A percentile compares a stretch with the other conserved stretches of the same genome.
These are phyloP conservation scores for Aspergillus viridinutans DNA, from an alignment of 2,329 filamentous ascomycete genomes.

Conservation along the genomic window DNA sequence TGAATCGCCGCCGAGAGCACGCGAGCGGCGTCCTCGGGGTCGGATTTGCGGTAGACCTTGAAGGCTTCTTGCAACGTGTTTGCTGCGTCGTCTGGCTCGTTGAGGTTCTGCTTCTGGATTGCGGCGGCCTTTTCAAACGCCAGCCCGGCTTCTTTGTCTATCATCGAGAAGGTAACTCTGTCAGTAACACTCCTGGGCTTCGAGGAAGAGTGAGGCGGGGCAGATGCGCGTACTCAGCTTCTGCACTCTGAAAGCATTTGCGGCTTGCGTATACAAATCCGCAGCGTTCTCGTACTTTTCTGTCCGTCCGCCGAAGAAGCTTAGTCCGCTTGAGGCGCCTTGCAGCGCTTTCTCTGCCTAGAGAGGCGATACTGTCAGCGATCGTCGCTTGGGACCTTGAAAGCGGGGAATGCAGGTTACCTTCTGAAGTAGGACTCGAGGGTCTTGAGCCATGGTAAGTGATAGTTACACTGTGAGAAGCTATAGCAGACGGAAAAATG, in stretches of 20 bases:
- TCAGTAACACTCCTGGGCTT: not conserved
- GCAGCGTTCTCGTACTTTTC: constrained; percentile 89
- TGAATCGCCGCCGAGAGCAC: constrained; percentile 75
- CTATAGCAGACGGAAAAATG: not conserved
- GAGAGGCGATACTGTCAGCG: constrained; percentile 25
- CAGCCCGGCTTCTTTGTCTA: constrained; percentile 79
- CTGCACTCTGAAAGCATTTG: constrained; percentile 86
- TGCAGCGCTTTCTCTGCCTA: constrained; percentile 82
- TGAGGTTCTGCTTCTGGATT: constrained; percentile 74
- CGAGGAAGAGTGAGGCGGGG: not conserved
- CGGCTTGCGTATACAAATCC: constrained; percentile 82
- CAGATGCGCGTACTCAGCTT: constrained; percentile 61
- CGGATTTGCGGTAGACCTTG: constrained; percentile 86
- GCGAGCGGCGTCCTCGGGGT: constrained; percentile 75
- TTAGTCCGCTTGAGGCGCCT: constrained; percentile 75
- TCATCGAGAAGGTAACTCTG: not conserved
- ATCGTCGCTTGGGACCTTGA: constrained; percentile 21
- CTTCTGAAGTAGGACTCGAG: constrained; percentile 73
- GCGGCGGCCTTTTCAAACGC: constrained; percentile 82
- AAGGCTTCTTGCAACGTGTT: constrained; percentile 86
- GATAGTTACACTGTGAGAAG: not conserved
- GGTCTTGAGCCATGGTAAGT: constrained; percentile 67
- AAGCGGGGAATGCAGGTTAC: constrained; percentile 41
- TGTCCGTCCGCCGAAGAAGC: constrained; percentile 78
- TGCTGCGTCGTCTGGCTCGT: constrained; percentile 87